Base-by-base conservation (phyloP, 2,329 filamentous ascomycete species). In the Fusarium metavorans region DNA sequence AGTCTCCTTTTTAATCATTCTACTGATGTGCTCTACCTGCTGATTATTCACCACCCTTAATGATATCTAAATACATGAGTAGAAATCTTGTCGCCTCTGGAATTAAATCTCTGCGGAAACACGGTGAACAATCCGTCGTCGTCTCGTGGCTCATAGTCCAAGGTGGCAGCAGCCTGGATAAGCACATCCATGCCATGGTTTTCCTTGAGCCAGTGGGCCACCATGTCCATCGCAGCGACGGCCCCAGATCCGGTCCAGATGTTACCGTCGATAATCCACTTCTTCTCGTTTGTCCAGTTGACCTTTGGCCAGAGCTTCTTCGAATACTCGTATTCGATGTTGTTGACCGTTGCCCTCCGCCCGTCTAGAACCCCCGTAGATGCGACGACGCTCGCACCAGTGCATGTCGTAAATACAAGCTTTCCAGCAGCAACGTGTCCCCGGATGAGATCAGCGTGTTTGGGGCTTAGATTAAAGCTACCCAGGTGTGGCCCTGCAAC, bases 161-260 rank as follows among this genome's bases (percentile, higher is more conserved):
- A 39, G 11, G 34, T 18, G 8, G 23, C 20, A 35, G 73, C 68
- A 5, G 77, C 72, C 6, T 64, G 35, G 1, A 63, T 75, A 39
- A 81, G 70, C 27, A 81, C 67, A 4, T 80, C 76, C 25, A 57
- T 13, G 2, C 58, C 58, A 32, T 32, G 41, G 6, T 30, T 45
- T n/a, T 43, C 58, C 58, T 30, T 45, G 25, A 61, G 27, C 58
- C 58, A 61, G 11, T 61, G 58, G 4, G 58, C 39, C n/a, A 43
- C 58, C 37, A 45, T 61, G 37, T 41, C 37, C 25, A 32, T 61
- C 18, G 18, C 27, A 23, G 37, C 58, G 6, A 83, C 76, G 0
- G 85, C 83, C 6, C 85, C 85, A 8, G 81, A 81, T 1, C 82
- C 83, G 1, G 85, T 87, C 85, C 85, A 87, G 48, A 86, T 80